Evolutionary conservation across 768 basidiomycete genomes (phyloP), one percentile per base, ranked within the genome.

Genomic region (Naematelia encephala): DNA sequence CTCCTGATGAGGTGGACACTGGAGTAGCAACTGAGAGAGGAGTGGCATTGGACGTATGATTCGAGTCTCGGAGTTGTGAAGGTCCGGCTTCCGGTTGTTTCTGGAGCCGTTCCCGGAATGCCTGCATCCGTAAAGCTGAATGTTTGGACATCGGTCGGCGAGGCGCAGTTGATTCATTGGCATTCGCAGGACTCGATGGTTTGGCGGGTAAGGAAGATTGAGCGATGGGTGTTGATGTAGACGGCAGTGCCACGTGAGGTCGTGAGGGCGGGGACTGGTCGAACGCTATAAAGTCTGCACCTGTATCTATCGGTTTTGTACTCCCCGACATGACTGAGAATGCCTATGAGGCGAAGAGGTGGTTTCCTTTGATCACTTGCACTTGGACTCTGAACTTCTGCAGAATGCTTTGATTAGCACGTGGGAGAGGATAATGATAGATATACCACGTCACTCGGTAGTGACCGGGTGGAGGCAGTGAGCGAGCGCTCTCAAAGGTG

Each of bases 251-350:
- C 19, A 11, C 51, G 22, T 34, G 10, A 16, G 3, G 39, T 26
- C 3, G 13, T 21, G 21, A 3, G 65, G 56, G 14, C 46, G 59
- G 55, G 13, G 64, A 61, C 5, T 59, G 23, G 42, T 68, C 64
- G 57, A 75, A 75, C 1, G 71, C 64, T 54, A 75, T 75, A 62
- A 69, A 75, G 46, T 75, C 74, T 16, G 63, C 60, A 19, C 70
- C 72, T 21, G 45, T 27, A 10, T 59, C 54, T 54, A 69, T 66
- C 16, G 48, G 62, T 28, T 55, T 58, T 25, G n/a, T n/a, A 14
- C 55, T 16, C 23, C 13, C 46, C 34, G 10, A 14, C 30, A 49
- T 52, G 26, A 4, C 14, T 21, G 29, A 8, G 21, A 39, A 21
- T 55, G 25, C 45, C 27, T 39, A 8, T 16, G 34, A 39, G 34